Percentiles rank a stretch among this genome's conserved stretches.
These are phyloP conservation scores for Xylaria sp. DNA, from an alignment of 2,329 filamentous ascomycete genomes.

Conservation along the genomic window DNA sequence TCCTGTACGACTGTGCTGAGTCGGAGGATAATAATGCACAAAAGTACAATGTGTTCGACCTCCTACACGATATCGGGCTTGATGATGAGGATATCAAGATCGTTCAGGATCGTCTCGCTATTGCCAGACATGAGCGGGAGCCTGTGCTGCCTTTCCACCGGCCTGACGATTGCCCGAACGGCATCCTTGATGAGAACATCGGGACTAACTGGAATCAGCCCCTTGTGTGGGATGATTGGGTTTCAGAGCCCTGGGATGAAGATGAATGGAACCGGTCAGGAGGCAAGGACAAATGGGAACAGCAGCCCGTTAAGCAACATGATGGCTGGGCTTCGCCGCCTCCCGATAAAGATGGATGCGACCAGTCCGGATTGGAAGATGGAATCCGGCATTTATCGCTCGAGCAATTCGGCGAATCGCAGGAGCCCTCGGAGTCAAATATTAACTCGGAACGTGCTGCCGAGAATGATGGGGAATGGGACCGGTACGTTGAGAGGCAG, in stretches of 20 bases:
- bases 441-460: no score
- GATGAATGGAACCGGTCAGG: not conserved
- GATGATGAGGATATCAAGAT: slow-evolving; percentile 1
- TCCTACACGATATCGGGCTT: slow-evolving; percentile 23
- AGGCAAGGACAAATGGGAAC: not conserved
- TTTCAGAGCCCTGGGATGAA: not conserved
- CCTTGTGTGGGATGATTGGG: not conserved
- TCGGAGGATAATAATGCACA: not conserved
- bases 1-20: slow-evolving; percentile 16
- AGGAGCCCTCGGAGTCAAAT: no score
- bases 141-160: slow-evolving; percentile 4
- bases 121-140: slow-evolving; percentile 19
- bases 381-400: no score
- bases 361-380: no score
- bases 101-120: slow-evolving; percentile 4
- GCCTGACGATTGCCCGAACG: not conserved
- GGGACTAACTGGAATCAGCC: not conserved
- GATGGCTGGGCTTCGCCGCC: no score
- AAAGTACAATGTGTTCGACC: slow-evolving; percentile 19
- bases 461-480: no score
- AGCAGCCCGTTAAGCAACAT: not conserved
- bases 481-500: no score
- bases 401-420: no score
- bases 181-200: not conserved
- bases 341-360: no score